A percentile compares a stretch with the other conserved stretches of the same genome.
Evolutionary conservation across 257 asterid genomes (phyloP).

Genomic region (Solanum sejunctum): DNA sequence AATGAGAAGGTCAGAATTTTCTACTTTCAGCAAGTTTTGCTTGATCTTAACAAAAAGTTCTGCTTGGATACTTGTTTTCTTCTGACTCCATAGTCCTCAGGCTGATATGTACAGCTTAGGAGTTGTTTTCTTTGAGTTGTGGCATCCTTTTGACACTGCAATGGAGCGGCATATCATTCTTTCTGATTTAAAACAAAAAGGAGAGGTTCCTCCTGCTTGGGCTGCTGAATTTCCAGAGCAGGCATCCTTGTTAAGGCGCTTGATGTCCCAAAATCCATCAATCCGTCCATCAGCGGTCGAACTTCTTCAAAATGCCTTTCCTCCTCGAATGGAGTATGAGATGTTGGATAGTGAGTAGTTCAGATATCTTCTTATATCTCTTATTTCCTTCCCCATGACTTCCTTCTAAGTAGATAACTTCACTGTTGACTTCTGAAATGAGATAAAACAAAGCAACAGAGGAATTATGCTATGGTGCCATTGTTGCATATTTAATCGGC

Average conservation of each 20-base stretch:
- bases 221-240: constrained; percentile 70
- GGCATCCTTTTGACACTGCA: constrained; percentile 96
- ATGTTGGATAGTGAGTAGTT: constrained; percentile 68
- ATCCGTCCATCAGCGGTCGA: constrained; percentile 91
- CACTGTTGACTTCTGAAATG: background rate
- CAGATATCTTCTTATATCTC: background rate
- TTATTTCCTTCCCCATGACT: background rate
- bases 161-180: constrained; percentile 90
- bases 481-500: background rate
- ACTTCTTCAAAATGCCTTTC: constrained; percentile 87
- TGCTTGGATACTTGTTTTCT: background rate
- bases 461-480: background rate
- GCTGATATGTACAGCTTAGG: constrained; percentile 97
- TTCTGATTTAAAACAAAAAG: constrained; percentile 76
- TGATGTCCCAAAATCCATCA: constrained; percentile 85
- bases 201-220: constrained; percentile 82
- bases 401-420: background rate
- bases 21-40: background rate
- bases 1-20: constrained; percentile 63
- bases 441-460: background rate
- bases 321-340: constrained; percentile 87
- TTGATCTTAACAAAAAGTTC: constrained; percentile 9
- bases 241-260: constrained; percentile 51
- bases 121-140: constrained; percentile 84
- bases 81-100: constrained; percentile 22